Percentiles rank a stretch among this genome's conserved stretches.
Conservation (phyloP, 176 grass and related monocot genomes). For the Phoenix dactylifera region DNA sequence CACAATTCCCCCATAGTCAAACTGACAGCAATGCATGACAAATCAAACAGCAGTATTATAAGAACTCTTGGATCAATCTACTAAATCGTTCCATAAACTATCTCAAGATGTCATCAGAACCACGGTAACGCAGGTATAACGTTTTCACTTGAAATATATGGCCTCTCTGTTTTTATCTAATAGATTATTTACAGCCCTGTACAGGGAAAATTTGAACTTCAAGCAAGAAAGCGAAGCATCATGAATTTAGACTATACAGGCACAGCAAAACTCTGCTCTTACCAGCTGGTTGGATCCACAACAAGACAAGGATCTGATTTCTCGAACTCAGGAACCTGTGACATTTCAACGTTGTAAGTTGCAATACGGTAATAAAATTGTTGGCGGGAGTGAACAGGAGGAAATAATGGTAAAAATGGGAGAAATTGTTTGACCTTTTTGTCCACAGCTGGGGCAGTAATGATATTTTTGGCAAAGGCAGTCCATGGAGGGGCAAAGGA, state of each 20-base stretch:
- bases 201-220: too few species aligned
- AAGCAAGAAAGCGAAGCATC: too few species aligned
- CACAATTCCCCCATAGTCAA: too few species aligned
- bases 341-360: not conserved
- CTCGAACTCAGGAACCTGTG: slow-evolving; percentile 74
- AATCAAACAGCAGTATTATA: too few species aligned
- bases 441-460: slow-evolving; percentile 70
- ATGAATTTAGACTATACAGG: slow-evolving; percentile 36
- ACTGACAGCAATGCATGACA: too few species aligned
- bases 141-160: too few species aligned
- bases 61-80: too few species aligned
- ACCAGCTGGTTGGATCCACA: slow-evolving; percentile 48
- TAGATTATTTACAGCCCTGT: too few species aligned
- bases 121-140: too few species aligned
- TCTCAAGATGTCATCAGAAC: too few species aligned
- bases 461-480: slow-evolving; percentile 95
- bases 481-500: slow-evolving; percentile 81
- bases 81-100: too few species aligned
- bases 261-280: slow-evolving; percentile 68
- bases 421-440: slow-evolving; percentile 38
- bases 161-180: too few species aligned
- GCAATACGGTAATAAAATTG: not conserved
- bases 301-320: slow-evolving; percentile 87
- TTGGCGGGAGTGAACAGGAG: not conserved
- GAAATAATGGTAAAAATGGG: not conserved